Evolutionary conservation across 495 filamentous ascomycete species (phyloP).

Genomic region (Margaritispora aquatica): DNA sequence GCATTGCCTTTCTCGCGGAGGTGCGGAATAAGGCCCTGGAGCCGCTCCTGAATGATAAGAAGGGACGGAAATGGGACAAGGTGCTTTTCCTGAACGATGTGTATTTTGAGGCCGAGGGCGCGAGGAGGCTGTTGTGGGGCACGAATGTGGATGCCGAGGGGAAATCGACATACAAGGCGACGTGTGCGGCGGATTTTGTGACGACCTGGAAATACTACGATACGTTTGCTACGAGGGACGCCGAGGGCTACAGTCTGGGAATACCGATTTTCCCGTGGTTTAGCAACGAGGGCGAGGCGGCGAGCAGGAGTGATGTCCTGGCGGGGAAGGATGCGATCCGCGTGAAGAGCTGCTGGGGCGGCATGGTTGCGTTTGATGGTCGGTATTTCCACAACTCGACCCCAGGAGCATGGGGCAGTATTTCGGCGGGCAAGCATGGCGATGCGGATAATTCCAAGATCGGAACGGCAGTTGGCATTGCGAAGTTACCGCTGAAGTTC

Average conservation of each 20-base stretch:
- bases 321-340: constrained; percentile 59
- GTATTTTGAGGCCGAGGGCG: constrained; percentile 63
- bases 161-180: constrained; percentile 63
- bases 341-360: constrained; percentile 76
- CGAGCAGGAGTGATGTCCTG: constrained; percentile 55
- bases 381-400: constrained; percentile 42
- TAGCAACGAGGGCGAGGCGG: constrained; percentile 44
- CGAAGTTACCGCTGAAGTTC: constrained; percentile 50
- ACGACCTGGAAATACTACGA: constrained; percentile 78
- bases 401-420: background rate
- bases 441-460: constrained; percentile 12
- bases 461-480: constrained; percentile 5
- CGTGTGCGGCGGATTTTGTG: constrained; percentile 72
- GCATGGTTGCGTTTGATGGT: constrained; percentile 74
- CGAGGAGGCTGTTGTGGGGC: constrained; percentile 66
- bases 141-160: constrained; percentile 57
- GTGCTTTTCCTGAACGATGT: constrained; percentile 75
- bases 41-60: constrained; percentile 44
- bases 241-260: constrained; percentile 63
- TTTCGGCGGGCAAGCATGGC: constrained; percentile 4
- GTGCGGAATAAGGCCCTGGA: constrained; percentile 67
- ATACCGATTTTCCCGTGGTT: constrained; percentile 76
- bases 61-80: constrained; percentile 51
- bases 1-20: constrained; percentile 72
- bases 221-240: constrained; percentile 70